A percentile compares a stretch with the other conserved stretches of the same genome.
phyloP scores from a whole-genome alignment of 768 basidiomycete species.

The Mycena amicta region DNA sequence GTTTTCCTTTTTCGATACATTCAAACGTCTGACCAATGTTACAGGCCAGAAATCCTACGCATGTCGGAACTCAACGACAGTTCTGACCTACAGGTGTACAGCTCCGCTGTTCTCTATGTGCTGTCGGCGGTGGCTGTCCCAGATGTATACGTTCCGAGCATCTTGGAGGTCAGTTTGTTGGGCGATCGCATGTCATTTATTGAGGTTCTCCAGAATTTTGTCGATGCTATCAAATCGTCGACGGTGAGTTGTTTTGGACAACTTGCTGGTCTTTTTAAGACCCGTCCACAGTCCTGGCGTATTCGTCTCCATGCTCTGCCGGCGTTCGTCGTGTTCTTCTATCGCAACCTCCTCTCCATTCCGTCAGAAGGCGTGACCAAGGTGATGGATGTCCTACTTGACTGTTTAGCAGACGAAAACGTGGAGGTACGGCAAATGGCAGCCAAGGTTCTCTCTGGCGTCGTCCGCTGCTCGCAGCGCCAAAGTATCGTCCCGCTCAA shows the following conservation, averaged over 20 bases:
- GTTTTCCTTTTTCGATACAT: constrained; percentile 24
- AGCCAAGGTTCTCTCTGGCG: constrained; percentile 80
- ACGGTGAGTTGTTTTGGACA: constrained; percentile 63
- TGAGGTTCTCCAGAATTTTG: constrained; percentile 44
- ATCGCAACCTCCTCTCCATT: constrained; percentile 81
- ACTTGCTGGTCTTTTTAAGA: constrained; percentile 11
- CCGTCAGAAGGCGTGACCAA: constrained; percentile 65
- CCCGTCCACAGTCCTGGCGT: constrained; percentile 73
- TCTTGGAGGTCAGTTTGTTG: constrained; percentile 40
- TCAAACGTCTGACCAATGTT: constrained; percentile 4
- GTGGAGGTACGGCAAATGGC: constrained; percentile 93
- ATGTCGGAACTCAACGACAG: constrained; percentile 91
- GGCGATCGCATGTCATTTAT: neutral
- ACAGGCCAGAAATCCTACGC: constrained; percentile 82
- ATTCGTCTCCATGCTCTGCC: constrained; percentile 87
- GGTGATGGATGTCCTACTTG: constrained; percentile 81
- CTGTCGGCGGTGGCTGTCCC: constrained; percentile 83
- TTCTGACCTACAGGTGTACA: constrained; percentile 79
- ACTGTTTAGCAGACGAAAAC: constrained; percentile 87
- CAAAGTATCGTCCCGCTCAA: constrained; percentile 84
- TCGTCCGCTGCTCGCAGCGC: constrained; percentile 88
- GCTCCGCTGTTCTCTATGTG: constrained; percentile 78
- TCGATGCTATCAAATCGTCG: constrained; percentile 75
- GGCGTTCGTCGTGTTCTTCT: constrained; percentile 89
- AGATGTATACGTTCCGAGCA: constrained; percentile 59